phyloP scores from a whole-genome alignment of 2,329 filamentous ascomycete genomes.

The Fusarium dimerum region DNA sequence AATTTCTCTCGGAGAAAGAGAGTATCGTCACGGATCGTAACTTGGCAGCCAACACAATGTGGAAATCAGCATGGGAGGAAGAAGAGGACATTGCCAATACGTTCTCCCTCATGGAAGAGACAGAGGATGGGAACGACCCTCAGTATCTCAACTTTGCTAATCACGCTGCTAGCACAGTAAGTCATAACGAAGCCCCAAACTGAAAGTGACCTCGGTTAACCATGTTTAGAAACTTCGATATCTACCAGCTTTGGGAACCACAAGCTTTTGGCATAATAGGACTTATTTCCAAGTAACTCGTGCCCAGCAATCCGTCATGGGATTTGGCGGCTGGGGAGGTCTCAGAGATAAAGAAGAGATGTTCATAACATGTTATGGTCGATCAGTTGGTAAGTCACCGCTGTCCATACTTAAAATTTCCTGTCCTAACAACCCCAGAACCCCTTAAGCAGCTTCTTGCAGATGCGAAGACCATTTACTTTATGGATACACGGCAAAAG shows the following conservation, averaged over 20 bases:
- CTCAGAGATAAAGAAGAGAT: constrained; percentile 56
- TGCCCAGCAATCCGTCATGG: constrained; percentile 44
- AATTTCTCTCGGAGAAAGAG: constrained; percentile 57
- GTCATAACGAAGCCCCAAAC: constrained; percentile 10
- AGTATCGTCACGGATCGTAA: constrained; percentile 52
- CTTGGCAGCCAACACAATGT: constrained; percentile 57
- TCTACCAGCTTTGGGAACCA: constrained; percentile 54
- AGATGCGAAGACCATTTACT: constrained; percentile 54
- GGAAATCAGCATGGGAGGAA: constrained; percentile 58
- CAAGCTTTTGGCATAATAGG: constrained; percentile 56
- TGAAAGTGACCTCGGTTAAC: neutral
- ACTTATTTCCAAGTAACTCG: constrained; percentile 52
- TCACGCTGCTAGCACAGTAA: constrained; percentile 52
- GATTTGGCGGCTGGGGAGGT: constrained; percentile 35
- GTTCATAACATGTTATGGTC: constrained; percentile 56
- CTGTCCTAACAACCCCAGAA: constrained; percentile 24
- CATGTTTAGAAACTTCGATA: constrained; percentile 47
- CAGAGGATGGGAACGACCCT: constrained; percentile 37
- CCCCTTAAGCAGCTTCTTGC: constrained; percentile 58
- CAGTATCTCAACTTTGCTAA: constrained; percentile 61
- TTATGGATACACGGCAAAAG: constrained; percentile 53
- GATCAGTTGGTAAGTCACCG: constrained; percentile 35
- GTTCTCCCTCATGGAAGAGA: constrained; percentile 38
- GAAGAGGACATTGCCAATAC: constrained; percentile 46
- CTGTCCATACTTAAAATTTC: neutral